Percentiles rank a stretch among this genome's conserved stretches.
These are phyloP conservation scores for Cyanidioschyzon merolae DNA, from an alignment of 23 red algal genomes.

Conservation along the genomic window DNA sequence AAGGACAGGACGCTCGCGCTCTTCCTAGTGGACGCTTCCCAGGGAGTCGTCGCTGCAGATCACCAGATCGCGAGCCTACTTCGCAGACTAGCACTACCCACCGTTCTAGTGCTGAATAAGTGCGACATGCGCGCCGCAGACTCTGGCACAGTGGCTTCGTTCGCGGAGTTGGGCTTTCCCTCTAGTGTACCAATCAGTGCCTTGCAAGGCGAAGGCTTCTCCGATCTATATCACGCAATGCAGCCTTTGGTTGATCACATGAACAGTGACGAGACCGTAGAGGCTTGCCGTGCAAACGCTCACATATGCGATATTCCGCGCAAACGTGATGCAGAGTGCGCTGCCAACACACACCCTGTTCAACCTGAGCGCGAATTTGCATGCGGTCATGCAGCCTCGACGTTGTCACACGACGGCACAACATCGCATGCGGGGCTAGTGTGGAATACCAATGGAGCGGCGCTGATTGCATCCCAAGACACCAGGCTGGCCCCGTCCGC, in stretches of 20 bases:
- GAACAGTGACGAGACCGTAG: neutral
- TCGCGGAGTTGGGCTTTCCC: constrained; percentile 55
- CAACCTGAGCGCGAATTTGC: neutral
- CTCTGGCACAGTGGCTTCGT: constrained; percentile 32
- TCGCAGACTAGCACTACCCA: neutral
- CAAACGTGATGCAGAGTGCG: neutral
- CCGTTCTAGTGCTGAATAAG: constrained; percentile 51
- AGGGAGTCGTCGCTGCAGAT: constrained; percentile 48
- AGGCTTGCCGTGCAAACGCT: too few species aligned
- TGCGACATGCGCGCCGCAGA: constrained; percentile 40
- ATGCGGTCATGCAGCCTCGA: too few species aligned
- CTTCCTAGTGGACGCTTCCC: constrained; percentile 58
- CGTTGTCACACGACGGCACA: neutral
- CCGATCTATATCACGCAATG: constrained; percentile 63
- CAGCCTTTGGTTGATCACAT: neutral
- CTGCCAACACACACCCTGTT: neutral
- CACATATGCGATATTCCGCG: neutral
- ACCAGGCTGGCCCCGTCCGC: too few species aligned
- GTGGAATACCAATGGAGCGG: neutral
- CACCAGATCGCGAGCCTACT: constrained; percentile 57
- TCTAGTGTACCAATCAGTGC: constrained; percentile 55
- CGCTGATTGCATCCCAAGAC: neutral
- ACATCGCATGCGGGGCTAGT: neutral
- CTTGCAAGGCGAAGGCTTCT: constrained; percentile 53
- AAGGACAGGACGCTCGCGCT: constrained; percentile 18